A percentile compares a stretch with the other conserved stretches of the same genome.
These are phyloP conservation scores for Strobilomyces dryophilus DNA, from an alignment of 768 basidiomycete genomes.

Conservation along the genomic window DNA sequence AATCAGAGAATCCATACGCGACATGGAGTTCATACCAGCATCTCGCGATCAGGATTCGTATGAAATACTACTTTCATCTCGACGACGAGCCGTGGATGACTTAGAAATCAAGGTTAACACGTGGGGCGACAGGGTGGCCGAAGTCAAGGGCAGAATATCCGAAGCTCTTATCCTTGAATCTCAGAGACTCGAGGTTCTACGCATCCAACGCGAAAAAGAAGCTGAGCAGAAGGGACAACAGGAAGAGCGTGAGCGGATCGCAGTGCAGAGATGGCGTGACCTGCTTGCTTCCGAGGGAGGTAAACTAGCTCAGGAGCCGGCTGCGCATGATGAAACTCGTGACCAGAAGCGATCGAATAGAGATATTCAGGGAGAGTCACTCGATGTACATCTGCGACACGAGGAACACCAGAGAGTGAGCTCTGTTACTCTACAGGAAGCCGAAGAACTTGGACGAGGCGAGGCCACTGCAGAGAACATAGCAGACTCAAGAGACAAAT, in stretches of 20 bases:
- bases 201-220: conserved; percentile 28
- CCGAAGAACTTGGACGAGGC: background rate
- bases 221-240: conserved; percentile 19
- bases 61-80: conserved; percentile 45
- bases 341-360: conserved; percentile 10
- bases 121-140: conserved; percentile 41
- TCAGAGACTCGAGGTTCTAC: conserved; percentile 38
- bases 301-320: conserved; percentile 13
- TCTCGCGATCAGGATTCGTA: conserved; percentile 42
- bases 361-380: background rate
- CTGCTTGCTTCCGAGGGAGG: conserved; percentile 11
- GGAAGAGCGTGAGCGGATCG: conserved; percentile 20
- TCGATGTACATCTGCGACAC: background rate
- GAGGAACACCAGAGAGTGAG: conserved; percentile 1
- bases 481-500: background rate
- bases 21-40: conserved; percentile 49
- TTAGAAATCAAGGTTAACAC: conserved; percentile 43
- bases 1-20: conserved; percentile 50
- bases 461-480: background rate
- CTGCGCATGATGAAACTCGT: conserved; percentile 18
- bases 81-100: conserved; percentile 49
- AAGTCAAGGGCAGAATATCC: conserved; percentile 35
- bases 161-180: conserved; percentile 39
- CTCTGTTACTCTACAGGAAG: background rate
- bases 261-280: conserved; percentile 27